These are phyloP conservation scores for Fusarium irregulare DNA, from an alignment of 2,329 filamentous ascomycete species.

Conservation along the genomic window DNA sequence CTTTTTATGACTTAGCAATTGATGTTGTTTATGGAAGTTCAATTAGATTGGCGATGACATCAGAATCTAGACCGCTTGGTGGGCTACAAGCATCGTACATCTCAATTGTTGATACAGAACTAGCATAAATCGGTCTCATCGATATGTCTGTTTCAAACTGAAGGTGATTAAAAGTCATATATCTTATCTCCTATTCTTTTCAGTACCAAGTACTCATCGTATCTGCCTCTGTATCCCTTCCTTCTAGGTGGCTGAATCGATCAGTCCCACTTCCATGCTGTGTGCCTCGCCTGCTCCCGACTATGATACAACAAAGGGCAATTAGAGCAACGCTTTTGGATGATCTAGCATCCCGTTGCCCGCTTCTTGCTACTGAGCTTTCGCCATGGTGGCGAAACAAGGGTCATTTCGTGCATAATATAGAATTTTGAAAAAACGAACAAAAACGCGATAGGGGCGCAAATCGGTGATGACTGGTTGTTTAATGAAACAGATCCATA, in stretches of 20 bases:
- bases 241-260: neutral
- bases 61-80: neutral
- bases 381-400: neutral
- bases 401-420: slow-evolving; percentile 29
- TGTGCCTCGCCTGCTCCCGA: slow-evolving; percentile 1
- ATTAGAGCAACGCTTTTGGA: slow-evolving; percentile 10
- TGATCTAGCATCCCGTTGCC: slow-evolving; percentile 1
- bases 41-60: neutral
- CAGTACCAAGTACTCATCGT: slow-evolving; percentile 17
- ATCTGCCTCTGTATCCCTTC: slow-evolving; percentile 8
- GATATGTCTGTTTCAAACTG: neutral
- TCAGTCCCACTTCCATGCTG: neutral
- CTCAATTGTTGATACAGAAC: neutral
- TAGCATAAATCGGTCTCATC: neutral
- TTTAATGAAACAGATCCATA: neutral
- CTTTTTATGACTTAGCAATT: slow-evolving; percentile 36
- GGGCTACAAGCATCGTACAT: neutral
- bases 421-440: slow-evolving; percentile 14
- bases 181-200: slow-evolving; percentile 24
- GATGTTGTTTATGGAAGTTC: slow-evolving; percentile 26
- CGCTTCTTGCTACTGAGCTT: slow-evolving; percentile 4
- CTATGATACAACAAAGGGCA: slow-evolving; percentile 39
- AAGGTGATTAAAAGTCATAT: slow-evolving; percentile 16
- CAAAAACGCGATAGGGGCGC: neutral
- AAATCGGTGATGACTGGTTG: slow-evolving; percentile 10